Evolutionary conservation across 2,329 filamentous ascomycete genomes (phyloP), one percentile per base, ranked within the genome.

Genomic region (Colletotrichum graminicola): DNA sequence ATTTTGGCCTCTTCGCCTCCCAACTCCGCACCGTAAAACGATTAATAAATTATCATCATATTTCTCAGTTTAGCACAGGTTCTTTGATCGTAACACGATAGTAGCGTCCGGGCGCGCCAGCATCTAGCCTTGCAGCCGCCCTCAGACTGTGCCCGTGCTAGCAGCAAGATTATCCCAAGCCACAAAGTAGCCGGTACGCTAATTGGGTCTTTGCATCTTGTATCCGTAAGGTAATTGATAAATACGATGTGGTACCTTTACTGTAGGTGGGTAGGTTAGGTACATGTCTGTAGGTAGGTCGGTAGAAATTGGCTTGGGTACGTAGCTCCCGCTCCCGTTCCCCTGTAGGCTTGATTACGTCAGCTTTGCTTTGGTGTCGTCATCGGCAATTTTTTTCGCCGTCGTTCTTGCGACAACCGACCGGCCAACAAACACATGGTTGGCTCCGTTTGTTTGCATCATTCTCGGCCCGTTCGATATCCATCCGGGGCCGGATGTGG

Each of bases 141-240:
- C 26, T 59, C n/a, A 26, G 52, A 12, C 54, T 29, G 18, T 23
- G 45, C 41, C 61, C 26, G 66, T 45, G 62, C 23, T 45, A 26
- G 26, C 21, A 32, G 29, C 49, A 39, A 66, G 60, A 69, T 55
- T 69, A 69, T 45, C 47, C 47, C 47, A 51, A 69, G 62, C 66
- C 62, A 60, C 66, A 41, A 39, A 11, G 45, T 62, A 54, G 62
- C 62, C 66, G 66, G 66, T 66, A 60, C 54, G 66, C 54, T 66
- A 56, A 23, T 16, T n/a, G 26, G 49, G 26, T 21, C 14, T n/a
- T 61, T 63, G 39, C 26, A 16, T 62, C n/a, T 49, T 23, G 54
- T 10, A n/a, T n/a, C n/a, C 21, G 21, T 11, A 21, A 43, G 41
- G 18, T 21, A 43, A 18, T 21, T 41, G 1, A 18, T 43, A 6